phyloP scores from a whole-genome alignment of 208 protist species.

The Porcisia hertigi region DNA sequence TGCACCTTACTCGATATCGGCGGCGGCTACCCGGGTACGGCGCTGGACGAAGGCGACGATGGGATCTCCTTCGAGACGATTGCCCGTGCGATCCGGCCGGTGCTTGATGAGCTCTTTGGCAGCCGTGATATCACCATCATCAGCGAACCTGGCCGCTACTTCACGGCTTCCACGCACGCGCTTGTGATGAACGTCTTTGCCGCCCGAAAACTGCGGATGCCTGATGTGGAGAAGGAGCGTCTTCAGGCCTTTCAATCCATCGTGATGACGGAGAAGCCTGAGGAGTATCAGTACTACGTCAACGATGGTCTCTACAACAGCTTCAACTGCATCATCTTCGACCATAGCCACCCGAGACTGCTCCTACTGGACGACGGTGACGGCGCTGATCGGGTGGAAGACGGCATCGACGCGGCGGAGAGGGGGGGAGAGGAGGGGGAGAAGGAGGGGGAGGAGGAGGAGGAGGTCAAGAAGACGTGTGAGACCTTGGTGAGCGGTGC shows the following conservation, averaged over 20 bases:
- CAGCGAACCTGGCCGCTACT: conserved; percentile 85
- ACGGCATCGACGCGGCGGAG: not conserved
- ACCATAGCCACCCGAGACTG: conserved; percentile 64
- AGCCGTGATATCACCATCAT: conserved; percentile 59
- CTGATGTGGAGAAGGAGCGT: conserved; percentile 31
- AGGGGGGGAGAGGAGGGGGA: conserved; percentile 22
- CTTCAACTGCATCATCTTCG: conserved; percentile 89
- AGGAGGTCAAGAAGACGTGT: conserved; percentile 24
- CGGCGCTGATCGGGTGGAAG: conserved; percentile 16
- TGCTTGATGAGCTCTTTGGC: conserved; percentile 71
- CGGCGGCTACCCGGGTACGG: conserved; percentile 79
- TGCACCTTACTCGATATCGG: conserved; percentile 89
- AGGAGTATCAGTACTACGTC: conserved; percentile 82
- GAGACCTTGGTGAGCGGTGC: conserved; percentile 13
- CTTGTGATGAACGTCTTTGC: conserved; percentile 76
- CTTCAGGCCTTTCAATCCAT: conserved; percentile 24
- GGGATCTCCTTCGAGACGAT: conserved; percentile 55
- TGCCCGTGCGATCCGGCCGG: conserved; percentile 47
- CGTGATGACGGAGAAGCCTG: conserved; percentile 24
- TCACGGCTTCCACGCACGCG: conserved; percentile 67
- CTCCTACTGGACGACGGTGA: conserved; percentile 47
- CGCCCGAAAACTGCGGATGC: conserved; percentile 37
- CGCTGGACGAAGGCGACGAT: conserved; percentile 5
- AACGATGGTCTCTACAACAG: conserved; percentile 87
- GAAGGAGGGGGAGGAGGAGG: conserved; percentile 17